Percentiles rank a stretch among this genome's conserved stretches.
Evolutionary conservation across 176 grass and related monocot species (phyloP).

Genomic region (Poa pratensis): DNA sequence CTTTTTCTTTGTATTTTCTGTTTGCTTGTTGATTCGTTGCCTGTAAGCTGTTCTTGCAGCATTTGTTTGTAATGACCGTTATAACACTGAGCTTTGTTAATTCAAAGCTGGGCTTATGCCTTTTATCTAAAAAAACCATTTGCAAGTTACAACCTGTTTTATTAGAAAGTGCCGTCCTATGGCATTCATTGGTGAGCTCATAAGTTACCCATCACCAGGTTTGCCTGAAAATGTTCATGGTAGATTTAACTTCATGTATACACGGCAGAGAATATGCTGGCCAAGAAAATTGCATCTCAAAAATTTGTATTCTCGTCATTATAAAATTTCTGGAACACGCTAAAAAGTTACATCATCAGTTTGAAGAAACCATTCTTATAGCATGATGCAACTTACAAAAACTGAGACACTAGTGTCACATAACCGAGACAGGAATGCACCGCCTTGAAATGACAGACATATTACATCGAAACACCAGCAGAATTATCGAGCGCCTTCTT

Average conservation of each 20-base stretch:
- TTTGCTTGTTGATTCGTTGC: no score
- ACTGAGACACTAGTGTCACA: neutral
- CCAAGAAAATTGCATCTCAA: neutral
- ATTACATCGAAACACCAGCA: conserved; percentile 78
- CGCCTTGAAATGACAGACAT: neutral
- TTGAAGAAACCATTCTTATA: neutral
- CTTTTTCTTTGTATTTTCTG: no score
- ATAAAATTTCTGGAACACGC: neutral
- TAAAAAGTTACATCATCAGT: neutral
- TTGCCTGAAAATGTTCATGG: conserved; percentile 11
- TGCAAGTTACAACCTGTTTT: neutral
- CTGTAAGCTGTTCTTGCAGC: no score
- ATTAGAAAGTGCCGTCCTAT: neutral
- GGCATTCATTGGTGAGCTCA: neutral
- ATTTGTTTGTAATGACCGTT: no score
- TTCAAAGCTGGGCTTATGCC: no score
- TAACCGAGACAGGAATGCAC: neutral
- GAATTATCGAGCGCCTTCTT: conserved; percentile 84
- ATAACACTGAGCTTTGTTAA: no score
- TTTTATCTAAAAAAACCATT: no score
- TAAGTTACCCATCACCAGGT: neutral
- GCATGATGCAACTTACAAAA: neutral
- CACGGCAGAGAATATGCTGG: neutral
- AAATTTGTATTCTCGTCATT: neutral
- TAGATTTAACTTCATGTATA: neutral